Evolutionary conservation across 805 yeast species (phyloP).

Genomic region (Candida loeiensis): DNA sequence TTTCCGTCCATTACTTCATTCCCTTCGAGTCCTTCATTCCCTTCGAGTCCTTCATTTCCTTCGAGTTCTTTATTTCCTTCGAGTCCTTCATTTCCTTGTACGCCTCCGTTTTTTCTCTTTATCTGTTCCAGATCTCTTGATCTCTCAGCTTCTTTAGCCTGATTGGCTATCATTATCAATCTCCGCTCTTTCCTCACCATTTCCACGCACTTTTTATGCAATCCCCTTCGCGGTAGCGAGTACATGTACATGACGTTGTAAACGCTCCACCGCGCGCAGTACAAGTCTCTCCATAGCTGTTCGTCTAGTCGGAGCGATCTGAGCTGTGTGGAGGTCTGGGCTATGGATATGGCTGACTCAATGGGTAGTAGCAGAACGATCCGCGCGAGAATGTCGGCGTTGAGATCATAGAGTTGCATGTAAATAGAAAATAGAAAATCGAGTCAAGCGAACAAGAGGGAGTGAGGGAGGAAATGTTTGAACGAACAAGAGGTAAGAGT

Average conservation of each 20-base stretch:
- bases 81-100: too few species aligned
- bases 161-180: too few species aligned
- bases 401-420: neutral
- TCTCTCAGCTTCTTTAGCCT: neutral
- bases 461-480: neutral
- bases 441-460: neutral
- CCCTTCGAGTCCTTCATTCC: neutral
- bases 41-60: neutral
- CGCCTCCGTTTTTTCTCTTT: too few species aligned
- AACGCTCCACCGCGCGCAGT: neutral
- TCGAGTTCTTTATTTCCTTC: too few species aligned
- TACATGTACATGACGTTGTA: conserved; percentile 2
- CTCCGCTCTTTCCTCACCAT: neutral
- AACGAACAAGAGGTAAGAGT: too few species aligned
- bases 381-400: neutral
- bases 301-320: neutral
- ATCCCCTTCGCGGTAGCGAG: neutral
- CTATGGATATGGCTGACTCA: neutral
- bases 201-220: conserved; percentile 2
- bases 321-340: neutral
- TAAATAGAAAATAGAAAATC: neutral
- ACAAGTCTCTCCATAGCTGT: conserved; percentile 1
- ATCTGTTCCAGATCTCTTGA: neutral
- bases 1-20: neutral
- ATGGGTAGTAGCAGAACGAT: neutral